A percentile compares a stretch with the other conserved stretches of the same genome.
Evolutionary conservation across 176 grass and related monocot species (phyloP).

Genomic region (Triticum turgidum): DNA sequence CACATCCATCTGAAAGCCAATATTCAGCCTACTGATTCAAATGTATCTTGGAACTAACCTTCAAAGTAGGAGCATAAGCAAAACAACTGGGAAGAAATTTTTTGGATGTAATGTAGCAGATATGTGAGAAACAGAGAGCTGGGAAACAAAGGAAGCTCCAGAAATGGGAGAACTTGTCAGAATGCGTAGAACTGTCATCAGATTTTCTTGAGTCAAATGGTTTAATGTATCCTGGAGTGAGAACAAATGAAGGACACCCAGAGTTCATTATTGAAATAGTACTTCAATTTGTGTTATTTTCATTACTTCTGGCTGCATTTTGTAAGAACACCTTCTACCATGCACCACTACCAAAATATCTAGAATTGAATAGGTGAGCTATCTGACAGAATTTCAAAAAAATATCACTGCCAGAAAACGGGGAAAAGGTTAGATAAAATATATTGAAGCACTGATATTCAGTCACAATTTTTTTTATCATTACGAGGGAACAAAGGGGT

Average conservation of each 20-base stretch:
- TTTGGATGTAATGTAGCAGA: conserved; percentile 42
- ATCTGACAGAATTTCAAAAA: not conserved
- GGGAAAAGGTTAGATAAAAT: not conserved
- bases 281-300: conserved; percentile 22
- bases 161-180: conserved; percentile 17
- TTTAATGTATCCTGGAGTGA: conserved; percentile 16
- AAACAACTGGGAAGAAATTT: conserved; percentile 22
- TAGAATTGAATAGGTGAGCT: conserved; percentile 2
- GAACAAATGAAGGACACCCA: not conserved
- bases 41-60: conserved; percentile 44
- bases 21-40: conserved; percentile 66
- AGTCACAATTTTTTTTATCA: not conserved
- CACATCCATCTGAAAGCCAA: conserved; percentile 51
- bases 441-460: not conserved
- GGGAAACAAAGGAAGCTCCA: conserved; percentile 21
- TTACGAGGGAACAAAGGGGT: not conserved
- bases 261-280: conserved; percentile 26
- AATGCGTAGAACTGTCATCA: not conserved
- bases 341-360: conserved; percentile 3
- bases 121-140: conserved; percentile 10
- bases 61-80: conserved; percentile 34
- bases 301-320: conserved; percentile 11
- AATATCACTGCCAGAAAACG: not conserved
- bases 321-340: conserved; percentile 5
- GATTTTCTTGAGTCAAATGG: conserved; percentile 9